Evolutionary conservation across 306 rosid genomes (phyloP).

Genomic region (Pyrus betulifolia): DNA sequence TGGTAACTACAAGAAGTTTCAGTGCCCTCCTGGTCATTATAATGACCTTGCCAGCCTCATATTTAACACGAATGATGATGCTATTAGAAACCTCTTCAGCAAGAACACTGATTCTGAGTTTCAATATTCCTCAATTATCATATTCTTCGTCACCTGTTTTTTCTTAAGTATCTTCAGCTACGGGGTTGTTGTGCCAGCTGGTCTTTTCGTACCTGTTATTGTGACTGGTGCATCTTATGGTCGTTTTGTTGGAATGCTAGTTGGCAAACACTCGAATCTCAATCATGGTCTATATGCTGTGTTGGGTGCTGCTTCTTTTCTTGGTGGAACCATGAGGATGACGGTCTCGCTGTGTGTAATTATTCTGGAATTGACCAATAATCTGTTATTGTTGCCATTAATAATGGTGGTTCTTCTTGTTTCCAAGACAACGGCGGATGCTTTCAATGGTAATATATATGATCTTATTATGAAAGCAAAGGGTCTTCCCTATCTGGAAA

Average conservation of each 20-base stretch:
- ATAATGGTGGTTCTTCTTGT: constrained; percentile 85
- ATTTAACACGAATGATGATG: constrained; percentile 92
- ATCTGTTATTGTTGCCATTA: constrained; percentile 69
- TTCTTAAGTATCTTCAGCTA: constrained; percentile 70
- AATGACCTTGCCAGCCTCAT: constrained; percentile 98
- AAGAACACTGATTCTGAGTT: constrained; percentile 63
- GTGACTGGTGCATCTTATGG: constrained; percentile 96
- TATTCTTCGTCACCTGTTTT: constrained; percentile 64
- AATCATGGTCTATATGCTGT: constrained; percentile 87
- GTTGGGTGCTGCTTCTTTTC: constrained; percentile 85
- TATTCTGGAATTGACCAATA: constrained; percentile 83
- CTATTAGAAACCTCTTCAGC: constrained; percentile 85
- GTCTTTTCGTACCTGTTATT: constrained; percentile 85
- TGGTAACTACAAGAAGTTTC: constrained; percentile 96
- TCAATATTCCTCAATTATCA: constrained; percentile 41
- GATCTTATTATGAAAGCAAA: constrained; percentile 90
- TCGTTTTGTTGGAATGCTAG: constrained; percentile 76
- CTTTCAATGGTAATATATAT: constrained; percentile 71
- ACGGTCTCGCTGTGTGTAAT: constrained; percentile 89
- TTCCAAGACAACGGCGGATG: constrained; percentile 83
- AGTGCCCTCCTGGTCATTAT: constrained; percentile 63
- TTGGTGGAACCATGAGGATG: constrained; percentile 94
- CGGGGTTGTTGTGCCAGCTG: constrained; percentile 82
- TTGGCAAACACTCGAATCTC: constrained; percentile 47
- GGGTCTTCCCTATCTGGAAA: constrained; percentile 84